phyloP scores from a whole-genome alignment of 306 rosid species.

The Medicago ruthenica region DNA sequence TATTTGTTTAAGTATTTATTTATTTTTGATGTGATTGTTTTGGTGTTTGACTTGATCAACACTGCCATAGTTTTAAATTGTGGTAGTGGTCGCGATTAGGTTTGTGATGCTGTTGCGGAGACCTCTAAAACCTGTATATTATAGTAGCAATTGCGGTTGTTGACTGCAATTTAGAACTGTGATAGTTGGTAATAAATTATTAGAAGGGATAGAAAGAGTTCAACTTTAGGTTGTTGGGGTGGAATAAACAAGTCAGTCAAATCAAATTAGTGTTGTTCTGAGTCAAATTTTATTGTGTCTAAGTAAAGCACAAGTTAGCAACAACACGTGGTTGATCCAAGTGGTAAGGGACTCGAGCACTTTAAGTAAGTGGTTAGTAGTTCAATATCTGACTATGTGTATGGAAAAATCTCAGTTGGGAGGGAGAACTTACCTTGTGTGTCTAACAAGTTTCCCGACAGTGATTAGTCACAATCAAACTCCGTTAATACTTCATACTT shows the following conservation, averaged over 20 bases:
- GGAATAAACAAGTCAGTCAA: conserved; percentile 14
- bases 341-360: background rate
- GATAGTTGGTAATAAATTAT: background rate
- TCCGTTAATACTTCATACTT: background rate
- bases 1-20: background rate
- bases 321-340: background rate
- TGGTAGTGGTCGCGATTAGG: background rate
- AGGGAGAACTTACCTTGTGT: background rate
- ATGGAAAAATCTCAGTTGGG: background rate
- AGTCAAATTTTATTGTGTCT: conserved; percentile 7
- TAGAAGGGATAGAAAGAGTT: background rate
- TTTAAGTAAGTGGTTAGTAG: background rate
- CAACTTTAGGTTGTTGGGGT: conserved; percentile 9
- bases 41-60: conserved; percentile 1
- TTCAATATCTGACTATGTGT: background rate
- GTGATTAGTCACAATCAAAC: background rate
- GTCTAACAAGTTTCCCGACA: background rate
- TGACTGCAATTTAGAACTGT: too few species aligned
- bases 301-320: conserved; percentile 5
- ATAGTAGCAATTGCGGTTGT: too few species aligned
- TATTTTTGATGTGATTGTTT: background rate
- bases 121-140: too few species aligned
- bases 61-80: background rate
- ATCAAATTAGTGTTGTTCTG: conserved; percentile 18
- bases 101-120: too few species aligned